Conservation (phyloP, 441 rosid genomes). For the Aquilaria agallochum region DNA sequence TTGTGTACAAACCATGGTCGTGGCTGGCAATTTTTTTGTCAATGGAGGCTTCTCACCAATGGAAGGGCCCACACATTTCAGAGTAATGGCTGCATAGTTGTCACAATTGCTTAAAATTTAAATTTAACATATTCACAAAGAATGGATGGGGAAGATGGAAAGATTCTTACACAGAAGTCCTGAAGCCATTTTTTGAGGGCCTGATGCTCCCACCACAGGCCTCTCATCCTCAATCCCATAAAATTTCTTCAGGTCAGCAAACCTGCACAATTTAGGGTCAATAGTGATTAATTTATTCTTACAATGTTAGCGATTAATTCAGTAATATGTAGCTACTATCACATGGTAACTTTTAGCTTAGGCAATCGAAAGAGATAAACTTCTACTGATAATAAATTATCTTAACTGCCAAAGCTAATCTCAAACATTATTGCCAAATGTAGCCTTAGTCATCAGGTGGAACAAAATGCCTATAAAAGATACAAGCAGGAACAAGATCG, state of each 20-base stretch:
- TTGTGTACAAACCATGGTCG: constrained; percentile 49
- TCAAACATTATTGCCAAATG: no score
- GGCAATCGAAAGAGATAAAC: no score
- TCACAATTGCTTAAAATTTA: constrained; percentile 5
- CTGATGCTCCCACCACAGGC: constrained; percentile 42
- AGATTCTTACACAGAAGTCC: constrained; percentile 66
- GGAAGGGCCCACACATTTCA: constrained; percentile 82
- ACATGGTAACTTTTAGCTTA: no score
- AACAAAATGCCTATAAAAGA: no score
- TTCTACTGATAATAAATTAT: no score
- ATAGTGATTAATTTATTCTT: constrained; percentile 7
- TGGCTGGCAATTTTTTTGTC: constrained; percentile 85
- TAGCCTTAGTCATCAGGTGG: no score
- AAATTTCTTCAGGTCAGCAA: constrained; percentile 64
- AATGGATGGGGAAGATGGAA: constrained; percentile 4
- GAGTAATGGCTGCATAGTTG: constrained; percentile 63
- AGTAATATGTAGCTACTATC: no score
- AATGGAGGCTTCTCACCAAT: constrained; percentile 71
- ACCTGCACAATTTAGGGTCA: constrained; percentile 40
- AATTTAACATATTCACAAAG: background rate
- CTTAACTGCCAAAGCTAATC: no score
- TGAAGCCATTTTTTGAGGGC: constrained; percentile 81
- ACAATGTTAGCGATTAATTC: background rate
- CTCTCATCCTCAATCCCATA: constrained; percentile 83
- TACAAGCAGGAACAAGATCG: no score